Evolutionary conservation across 2,329 filamentous ascomycete species (phyloP), one percentile per base, ranked within the genome.

Genomic region (Ophiostoma ulmi): DNA sequence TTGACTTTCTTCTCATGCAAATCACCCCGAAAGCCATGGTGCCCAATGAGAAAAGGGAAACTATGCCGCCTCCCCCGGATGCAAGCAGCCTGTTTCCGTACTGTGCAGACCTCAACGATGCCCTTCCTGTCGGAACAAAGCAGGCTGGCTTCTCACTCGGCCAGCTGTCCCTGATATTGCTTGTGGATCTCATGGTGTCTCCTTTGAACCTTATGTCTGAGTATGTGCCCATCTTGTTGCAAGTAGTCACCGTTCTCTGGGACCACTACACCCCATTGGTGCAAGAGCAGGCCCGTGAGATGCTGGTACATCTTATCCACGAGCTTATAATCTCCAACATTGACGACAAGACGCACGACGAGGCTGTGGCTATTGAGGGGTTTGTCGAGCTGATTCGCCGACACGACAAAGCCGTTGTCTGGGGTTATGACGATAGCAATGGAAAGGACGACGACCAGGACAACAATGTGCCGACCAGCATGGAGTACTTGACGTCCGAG

Each of bases 1-100:
- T 99, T 13, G 95, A 99, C 74, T 97, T 97, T 75, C 84, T 99
- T 70, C 83, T 98, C 38, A 85, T 96, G 80, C 93, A 97, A 74
- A 93, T 99, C 73, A 92, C 88, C 0, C 94, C 96, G 0, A 96
- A 95, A 78, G 91, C 93, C n/a, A 98, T 99, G 94, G 93, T 97
- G 11, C 92, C 93, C 11, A 91, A 91, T 75, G 91, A 96, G 77
- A 96, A 94, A 79, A 85, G 87, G 73, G 87, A 90, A 66, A 70
- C 61, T 8, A 68, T 70, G 63, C 67, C 67, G 8, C 48, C 69
- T 1, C 85, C 90, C 8, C 92, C 93, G 1, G 86, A 90, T 0
- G 94, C 97, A 76, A 86, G 90, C 69, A 85, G 84, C 72, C 86
- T 86, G 69, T 82, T 98, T 48, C 95, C 95, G 0, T 98, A 99